Conservation (phyloP, 2,329 filamentous ascomycete genomes). For the Fusarium sp. region DNA sequence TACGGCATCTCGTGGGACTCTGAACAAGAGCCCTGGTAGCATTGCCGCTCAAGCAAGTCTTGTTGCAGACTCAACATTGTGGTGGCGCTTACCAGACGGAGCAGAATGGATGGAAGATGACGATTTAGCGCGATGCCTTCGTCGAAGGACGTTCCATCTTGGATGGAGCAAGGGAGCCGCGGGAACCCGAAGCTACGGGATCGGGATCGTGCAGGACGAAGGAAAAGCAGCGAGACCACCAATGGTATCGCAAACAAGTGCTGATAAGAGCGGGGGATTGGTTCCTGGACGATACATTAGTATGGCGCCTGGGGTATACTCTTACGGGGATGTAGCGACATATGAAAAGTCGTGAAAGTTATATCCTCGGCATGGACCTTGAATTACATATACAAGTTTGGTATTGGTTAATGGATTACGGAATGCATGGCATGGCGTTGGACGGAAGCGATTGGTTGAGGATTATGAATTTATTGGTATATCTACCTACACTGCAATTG, state of each 20-base stretch:
- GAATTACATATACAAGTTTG: neutral
- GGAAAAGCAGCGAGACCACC: slow-evolving; percentile 29
- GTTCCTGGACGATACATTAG: slow-evolving; percentile 36
- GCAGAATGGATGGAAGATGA: slow-evolving; percentile 43
- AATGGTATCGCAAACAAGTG: slow-evolving; percentile 4
- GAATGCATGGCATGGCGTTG: slow-evolving; percentile 33
- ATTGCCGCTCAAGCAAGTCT: slow-evolving; percentile 45
- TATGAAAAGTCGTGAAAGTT: slow-evolving; percentile 27
- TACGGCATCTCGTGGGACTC: slow-evolving; percentile 30
- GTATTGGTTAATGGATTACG: neutral
- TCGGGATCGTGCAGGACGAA: slow-evolving; percentile 43
- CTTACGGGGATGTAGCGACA: slow-evolving; percentile 37
- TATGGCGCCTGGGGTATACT: slow-evolving; percentile 41
- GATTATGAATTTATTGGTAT: neutral
- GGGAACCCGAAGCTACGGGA: slow-evolving; percentile 37
- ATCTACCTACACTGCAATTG: neutral
- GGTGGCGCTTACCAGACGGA: slow-evolving; percentile 42
- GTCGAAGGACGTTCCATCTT: slow-evolving; percentile 41
- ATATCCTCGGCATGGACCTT: neutral
- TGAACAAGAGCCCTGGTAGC: slow-evolving; percentile 43
- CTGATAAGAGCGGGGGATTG: slow-evolving; percentile 18
- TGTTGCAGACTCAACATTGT: slow-evolving; percentile 42
- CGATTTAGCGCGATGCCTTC: slow-evolving; percentile 37
- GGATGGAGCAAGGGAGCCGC: slow-evolving; percentile 34
- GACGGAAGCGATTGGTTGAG: slow-evolving; percentile 14